Percentiles rank a stretch among this genome's conserved stretches.
These are phyloP conservation scores for Trichoderma cornu-damae DNA, from an alignment of 2,329 filamentous ascomycete genomes.

Conservation along the genomic window DNA sequence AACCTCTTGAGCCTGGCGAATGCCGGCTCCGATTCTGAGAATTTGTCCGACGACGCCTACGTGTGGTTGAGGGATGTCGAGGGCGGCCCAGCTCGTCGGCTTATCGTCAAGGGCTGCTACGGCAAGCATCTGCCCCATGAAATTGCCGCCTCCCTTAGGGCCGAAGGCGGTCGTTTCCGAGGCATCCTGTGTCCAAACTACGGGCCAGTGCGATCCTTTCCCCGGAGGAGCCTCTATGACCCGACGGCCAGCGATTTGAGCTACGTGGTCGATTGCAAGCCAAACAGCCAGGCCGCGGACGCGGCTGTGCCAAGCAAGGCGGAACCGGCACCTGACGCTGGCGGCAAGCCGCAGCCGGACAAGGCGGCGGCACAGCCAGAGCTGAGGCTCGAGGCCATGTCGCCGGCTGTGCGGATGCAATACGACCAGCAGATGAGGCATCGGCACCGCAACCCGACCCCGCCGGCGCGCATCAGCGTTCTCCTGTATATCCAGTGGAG, in stretches of 20 bases:
- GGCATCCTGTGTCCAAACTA: not conserved
- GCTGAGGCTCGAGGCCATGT: not conserved
- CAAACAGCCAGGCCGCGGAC: too few species aligned
- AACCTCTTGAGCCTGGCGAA: too few species aligned
- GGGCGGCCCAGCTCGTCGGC: too few species aligned
- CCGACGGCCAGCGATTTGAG: too few species aligned
- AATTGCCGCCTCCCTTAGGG: not conserved
- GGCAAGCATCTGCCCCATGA: not conserved
- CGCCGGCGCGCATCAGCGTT: conserved; percentile 10
- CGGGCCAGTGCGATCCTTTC: not conserved
- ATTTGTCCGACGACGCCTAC: too few species aligned
- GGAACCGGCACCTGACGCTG: too few species aligned
- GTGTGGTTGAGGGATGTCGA: too few species aligned
- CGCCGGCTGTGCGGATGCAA: not conserved
- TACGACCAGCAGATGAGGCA: not conserved
- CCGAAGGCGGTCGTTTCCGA: not conserved
- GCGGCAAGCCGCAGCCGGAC: not conserved
- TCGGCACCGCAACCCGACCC: not conserved
- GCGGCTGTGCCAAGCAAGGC: too few species aligned
- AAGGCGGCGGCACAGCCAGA: too few species aligned
- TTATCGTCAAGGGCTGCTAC: too few species aligned
- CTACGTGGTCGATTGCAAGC: too few species aligned
- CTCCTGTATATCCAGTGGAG: conserved; percentile 28
- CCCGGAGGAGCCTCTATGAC: not conserved
- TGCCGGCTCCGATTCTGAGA: too few species aligned